Evolutionary conservation across 352 stramenopile genomes (phyloP).

Genomic region (Pythium rhizo-oryzae): DNA sequence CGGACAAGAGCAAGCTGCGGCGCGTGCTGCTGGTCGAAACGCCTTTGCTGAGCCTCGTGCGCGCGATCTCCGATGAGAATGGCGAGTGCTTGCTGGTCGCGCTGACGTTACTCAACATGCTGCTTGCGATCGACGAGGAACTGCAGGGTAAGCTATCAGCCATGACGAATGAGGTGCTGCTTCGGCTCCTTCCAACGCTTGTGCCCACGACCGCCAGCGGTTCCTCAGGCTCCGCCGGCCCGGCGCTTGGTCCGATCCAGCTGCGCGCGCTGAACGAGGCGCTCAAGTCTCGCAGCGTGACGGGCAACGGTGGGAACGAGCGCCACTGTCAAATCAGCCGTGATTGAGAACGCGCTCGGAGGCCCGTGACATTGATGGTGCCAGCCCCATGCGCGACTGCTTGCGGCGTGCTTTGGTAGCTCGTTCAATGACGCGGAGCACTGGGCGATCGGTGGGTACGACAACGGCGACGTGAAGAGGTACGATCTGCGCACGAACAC

Average conservation of each 20-base stretch:
- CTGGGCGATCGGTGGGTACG: too few species aligned
- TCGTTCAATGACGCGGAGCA: too few species aligned
- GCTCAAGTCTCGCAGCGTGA: slow-evolving; percentile 35
- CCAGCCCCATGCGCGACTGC: too few species aligned
- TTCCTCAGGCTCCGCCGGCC: background rate
- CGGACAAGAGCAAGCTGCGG: slow-evolving; percentile 28
- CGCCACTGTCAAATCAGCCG: slow-evolving; percentile 15
- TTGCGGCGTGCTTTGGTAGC: too few species aligned
- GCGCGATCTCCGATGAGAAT: slow-evolving; percentile 51
- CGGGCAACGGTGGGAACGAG: too few species aligned
- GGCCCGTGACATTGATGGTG: too few species aligned
- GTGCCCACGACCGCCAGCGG: background rate
- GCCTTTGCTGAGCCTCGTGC: slow-evolving; percentile 49
- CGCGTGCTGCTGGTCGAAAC: slow-evolving; percentile 32
- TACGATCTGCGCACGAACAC: too few species aligned
- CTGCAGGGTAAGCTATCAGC: slow-evolving; percentile 54
- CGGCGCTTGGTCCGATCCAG: slow-evolving; percentile 13
- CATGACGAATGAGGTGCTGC: slow-evolving; percentile 66
- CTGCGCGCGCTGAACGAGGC: slow-evolving; percentile 39
- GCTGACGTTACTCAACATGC: slow-evolving; percentile 49
- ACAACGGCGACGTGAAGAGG: too few species aligned
- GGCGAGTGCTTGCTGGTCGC: slow-evolving; percentile 42
- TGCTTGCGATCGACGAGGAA: slow-evolving; percentile 49
- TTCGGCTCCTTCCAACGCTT: slow-evolving; percentile 47
- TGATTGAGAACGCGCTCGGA: slow-evolving; percentile 40